Evolutionary conservation across 2,329 filamentous ascomycete genomes (phyloP).

Genomic region (Leptosphaerulina australis): DNA sequence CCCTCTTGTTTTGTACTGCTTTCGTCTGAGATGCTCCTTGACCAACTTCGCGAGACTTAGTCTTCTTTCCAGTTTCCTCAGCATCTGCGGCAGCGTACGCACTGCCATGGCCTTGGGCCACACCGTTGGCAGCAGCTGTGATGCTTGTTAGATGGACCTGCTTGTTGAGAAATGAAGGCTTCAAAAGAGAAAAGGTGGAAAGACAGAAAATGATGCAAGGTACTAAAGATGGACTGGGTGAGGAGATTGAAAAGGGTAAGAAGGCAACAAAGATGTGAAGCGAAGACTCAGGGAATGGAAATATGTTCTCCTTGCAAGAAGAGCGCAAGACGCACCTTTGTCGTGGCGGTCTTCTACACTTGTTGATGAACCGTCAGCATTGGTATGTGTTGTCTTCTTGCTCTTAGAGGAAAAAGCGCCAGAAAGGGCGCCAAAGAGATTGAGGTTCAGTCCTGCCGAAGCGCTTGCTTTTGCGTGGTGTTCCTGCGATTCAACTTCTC

Average conservation of each 20-base stretch:
- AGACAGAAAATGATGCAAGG: too few relatives aligned
- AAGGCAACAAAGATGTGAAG: neutral
- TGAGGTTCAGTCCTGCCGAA: conserved; percentile 46
- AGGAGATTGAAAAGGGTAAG: neutral
- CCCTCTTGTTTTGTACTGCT: conserved; percentile 17
- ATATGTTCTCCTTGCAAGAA: too few relatives aligned
- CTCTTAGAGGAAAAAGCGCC: conserved; percentile 39
- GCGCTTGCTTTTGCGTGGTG: conserved; percentile 41
- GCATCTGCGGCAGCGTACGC: conserved; percentile 33
- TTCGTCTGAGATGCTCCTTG: conserved; percentile 20
- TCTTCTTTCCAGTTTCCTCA: conserved; percentile 22
- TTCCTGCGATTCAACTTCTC: conserved; percentile 37
- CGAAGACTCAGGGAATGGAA: too few relatives aligned
- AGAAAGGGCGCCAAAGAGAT: conserved; percentile 44
- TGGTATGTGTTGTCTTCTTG: conserved; percentile 40
- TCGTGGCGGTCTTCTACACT: conserved; percentile 35
- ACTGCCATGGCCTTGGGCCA: conserved; percentile 26
- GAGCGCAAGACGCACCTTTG: conserved; percentile 35
- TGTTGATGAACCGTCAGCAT: conserved; percentile 33
- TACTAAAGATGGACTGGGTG: neutral
- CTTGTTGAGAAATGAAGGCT: neutral
- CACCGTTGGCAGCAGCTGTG: conserved; percentile 28
- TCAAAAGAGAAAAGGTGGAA: neutral
- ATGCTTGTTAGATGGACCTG: neutral
- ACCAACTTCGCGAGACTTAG: neutral